A percentile compares a stretch with the other conserved stretches of the same genome.
These are phyloP conservation scores for Eucalyptus virginea DNA, from an alignment of 345 rosid genomes.

Conservation along the genomic window DNA sequence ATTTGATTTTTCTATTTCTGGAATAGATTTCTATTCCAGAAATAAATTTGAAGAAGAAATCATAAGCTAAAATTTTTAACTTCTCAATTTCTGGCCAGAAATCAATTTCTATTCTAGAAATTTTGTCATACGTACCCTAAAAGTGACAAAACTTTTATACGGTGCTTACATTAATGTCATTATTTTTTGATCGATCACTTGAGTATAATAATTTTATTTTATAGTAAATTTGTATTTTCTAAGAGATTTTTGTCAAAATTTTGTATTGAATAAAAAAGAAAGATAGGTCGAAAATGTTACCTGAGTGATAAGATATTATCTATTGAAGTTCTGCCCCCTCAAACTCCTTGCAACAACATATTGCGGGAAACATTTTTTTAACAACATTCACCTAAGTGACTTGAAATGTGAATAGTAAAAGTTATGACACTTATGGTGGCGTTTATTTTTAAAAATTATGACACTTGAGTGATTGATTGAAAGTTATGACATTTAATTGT, in stretches of 20 bases:
- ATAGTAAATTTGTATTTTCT: not conserved
- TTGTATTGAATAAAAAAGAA: not conserved
- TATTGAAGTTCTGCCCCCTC: not conserved
- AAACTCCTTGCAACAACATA: not conserved
- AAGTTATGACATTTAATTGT: not conserved
- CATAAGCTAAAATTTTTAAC: too few relatives aligned
- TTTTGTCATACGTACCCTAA: too few relatives aligned
- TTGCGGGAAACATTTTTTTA: accelerated
- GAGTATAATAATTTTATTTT: not conserved
- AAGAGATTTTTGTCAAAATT: not conserved
- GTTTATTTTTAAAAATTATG: not conserved
- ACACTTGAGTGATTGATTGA: not conserved
- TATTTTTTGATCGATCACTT: not conserved
- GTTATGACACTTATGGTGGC: not conserved
- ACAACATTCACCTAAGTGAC: not conserved
- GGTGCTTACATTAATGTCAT: accelerated
- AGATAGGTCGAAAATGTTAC: not conserved
- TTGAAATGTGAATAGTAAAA: not conserved
- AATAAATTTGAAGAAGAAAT: too few relatives aligned
- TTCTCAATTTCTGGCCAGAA: too few relatives aligned
- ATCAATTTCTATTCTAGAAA: accelerated
- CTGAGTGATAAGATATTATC: not conserved
- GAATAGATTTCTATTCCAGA: too few relatives aligned
- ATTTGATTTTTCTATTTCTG: too few relatives aligned
- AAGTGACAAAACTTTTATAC: not conserved